A percentile compares a stretch with the other conserved stretches of the same genome.
These are phyloP conservation scores for Alternaria arborescens DNA, from an alignment of 2,329 filamentous ascomycete genomes.

Conservation along the genomic window DNA sequence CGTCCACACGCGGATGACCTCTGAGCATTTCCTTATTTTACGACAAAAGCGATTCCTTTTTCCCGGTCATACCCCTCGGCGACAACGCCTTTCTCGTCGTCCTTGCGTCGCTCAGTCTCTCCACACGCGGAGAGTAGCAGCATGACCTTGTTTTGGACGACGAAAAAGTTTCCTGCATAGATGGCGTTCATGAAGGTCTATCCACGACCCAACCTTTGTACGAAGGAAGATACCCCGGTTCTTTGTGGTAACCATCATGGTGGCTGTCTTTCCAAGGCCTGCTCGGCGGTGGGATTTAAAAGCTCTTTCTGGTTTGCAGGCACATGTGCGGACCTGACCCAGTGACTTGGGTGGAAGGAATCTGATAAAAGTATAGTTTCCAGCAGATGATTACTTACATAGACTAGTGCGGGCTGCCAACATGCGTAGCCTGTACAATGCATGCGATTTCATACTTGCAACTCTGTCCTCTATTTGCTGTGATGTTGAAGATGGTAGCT, in stretches of 20 bases:
- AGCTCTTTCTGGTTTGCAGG: conserved; percentile 38
- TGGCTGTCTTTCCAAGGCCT: conserved; percentile 30
- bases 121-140: conserved; percentile 34
- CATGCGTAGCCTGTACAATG: conserved; percentile 36
- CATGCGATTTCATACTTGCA: conserved; percentile 34
- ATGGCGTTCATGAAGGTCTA: conserved; percentile 50
- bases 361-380: conserved; percentile 49
- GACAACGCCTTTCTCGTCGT: conserved; percentile 41
- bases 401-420: conserved; percentile 40
- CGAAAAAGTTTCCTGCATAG: conserved; percentile 49
- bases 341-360: conserved; percentile 49
- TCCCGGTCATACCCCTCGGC: conserved; percentile 44
- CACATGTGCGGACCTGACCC: conserved; percentile 29
- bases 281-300: conserved; percentile 37
- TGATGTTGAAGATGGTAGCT: not conserved
- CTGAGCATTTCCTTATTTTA: conserved; percentile 39
- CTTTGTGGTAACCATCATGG: conserved; percentile 40
- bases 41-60: conserved; percentile 53
- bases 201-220: conserved; percentile 35
- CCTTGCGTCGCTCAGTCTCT: conserved; percentile 40
- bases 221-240: conserved; percentile 48
- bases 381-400: conserved; percentile 45
- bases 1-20: conserved; percentile 48
- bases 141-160: conserved; percentile 41
- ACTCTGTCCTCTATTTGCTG: not conserved